These are phyloP conservation scores for Lasiodiplodia hormozganensis DNA, from an alignment of 2,329 filamentous ascomycete genomes.

Conservation along the genomic window DNA sequence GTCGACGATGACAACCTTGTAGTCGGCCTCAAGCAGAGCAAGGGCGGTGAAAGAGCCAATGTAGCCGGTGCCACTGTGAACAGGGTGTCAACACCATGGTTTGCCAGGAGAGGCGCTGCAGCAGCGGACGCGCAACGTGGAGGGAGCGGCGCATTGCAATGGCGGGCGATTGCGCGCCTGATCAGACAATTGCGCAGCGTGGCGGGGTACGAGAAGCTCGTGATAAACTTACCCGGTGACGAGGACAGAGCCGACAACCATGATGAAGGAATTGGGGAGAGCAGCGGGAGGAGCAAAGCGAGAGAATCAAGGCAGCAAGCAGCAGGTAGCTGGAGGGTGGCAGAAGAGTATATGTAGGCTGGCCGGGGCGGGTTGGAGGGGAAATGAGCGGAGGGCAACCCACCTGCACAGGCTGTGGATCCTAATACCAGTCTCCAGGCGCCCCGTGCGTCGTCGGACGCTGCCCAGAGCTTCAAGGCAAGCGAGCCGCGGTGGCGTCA, in stretches of 20 bases:
- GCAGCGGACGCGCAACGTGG: constrained; percentile 14
- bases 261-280: constrained; percentile 45
- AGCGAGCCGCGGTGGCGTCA: constrained; percentile 8
- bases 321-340: neutral
- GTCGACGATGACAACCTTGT: constrained; percentile 96
- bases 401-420: constrained; percentile 16
- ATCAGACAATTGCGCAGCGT: constrained; percentile 9
- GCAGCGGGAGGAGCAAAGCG: neutral
- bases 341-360: constrained; percentile 23
- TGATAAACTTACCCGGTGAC: constrained; percentile 78
- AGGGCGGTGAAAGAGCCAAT: constrained; percentile 97
- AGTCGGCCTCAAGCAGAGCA: constrained; percentile 88
- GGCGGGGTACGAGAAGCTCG: constrained; percentile 8
- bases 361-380: constrained; percentile 17
- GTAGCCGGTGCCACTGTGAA: constrained; percentile 88
- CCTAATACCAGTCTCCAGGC: constrained; percentile 20
- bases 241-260: constrained; percentile 87
- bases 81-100: constrained; percentile 14
- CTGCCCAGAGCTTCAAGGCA: constrained; percentile 4
- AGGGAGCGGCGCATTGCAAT: constrained; percentile 20
- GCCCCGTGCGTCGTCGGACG: constrained; percentile 9
- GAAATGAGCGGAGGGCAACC: constrained; percentile 28
- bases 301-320: neutral
- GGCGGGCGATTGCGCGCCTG: constrained; percentile 13
- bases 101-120: neutral